Percentiles rank a stretch among this genome's conserved stretches.
phyloP scores from a whole-genome alignment of 305 asterid species.

The Fraxinus platypoda region DNA sequence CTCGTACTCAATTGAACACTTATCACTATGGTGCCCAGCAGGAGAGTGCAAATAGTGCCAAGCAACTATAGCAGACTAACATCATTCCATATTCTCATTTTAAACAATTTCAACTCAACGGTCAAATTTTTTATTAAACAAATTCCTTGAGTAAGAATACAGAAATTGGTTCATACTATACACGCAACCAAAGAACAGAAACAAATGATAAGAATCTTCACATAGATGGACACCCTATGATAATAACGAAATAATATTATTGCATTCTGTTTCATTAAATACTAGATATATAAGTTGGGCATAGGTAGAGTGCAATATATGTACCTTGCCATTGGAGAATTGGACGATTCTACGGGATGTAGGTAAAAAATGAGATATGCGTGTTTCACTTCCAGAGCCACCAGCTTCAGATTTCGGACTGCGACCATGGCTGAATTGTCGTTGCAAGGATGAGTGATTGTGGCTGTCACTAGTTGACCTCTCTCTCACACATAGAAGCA shows the following conservation, averaged over 20 bases:
- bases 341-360: conserved; percentile 98
- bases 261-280: background rate
- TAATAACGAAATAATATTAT: background rate
- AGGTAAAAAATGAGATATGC: conserved; percentile 94
- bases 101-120: background rate
- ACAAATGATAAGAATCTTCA: background rate
- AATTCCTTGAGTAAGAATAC: background rate
- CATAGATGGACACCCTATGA: background rate
- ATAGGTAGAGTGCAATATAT: conserved; percentile 13
- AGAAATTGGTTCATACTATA: conserved; percentile 1
- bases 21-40: background rate
- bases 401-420: conserved; percentile 81
- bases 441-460: conserved; percentile 79
- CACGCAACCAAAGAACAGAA: background rate
- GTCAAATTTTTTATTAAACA: background rate
- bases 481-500: conserved; percentile 99
- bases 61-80: background rate
- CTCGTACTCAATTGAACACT: background rate
- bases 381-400: conserved; percentile 75
- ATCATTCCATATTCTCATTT: background rate
- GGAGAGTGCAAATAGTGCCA: background rate
- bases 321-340: conserved; percentile 93
- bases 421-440: conserved; percentile 94
- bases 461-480: conserved; percentile 69
- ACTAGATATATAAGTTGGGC: background rate